These are phyloP conservation scores for Asterophora lycoperdoides DNA, from an alignment of 768 basidiomycete genomes.

Conservation along the genomic window DNA sequence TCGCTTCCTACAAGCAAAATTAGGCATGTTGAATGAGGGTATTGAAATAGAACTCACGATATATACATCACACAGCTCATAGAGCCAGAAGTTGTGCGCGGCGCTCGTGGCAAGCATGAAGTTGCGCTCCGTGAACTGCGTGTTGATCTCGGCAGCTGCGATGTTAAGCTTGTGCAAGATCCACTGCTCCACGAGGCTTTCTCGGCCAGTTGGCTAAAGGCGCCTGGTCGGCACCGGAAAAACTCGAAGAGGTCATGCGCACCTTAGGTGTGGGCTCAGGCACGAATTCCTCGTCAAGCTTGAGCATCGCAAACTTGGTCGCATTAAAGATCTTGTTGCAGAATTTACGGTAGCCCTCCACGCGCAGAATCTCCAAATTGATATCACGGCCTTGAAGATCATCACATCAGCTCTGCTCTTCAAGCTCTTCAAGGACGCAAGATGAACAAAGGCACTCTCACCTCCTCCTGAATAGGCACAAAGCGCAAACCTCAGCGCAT, in stretches of 20 bases:
- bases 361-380: conserved; percentile 91
- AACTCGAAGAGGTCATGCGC: conserved; percentile 11
- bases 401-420: not conserved
- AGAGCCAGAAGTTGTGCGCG: conserved; percentile 93
- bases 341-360: conserved; percentile 98
- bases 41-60: conserved; percentile 54
- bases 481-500: conserved; percentile 91
- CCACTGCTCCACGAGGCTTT: conserved; percentile 93
- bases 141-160: conserved; percentile 74
- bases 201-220: conserved; percentile 76
- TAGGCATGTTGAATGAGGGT: not conserved
- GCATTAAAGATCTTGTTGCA: conserved; percentile 99
- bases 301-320: conserved; percentile 98
- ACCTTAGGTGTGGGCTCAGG: conserved; percentile 72
- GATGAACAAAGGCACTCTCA: conserved; percentile 20
- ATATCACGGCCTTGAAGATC: conserved; percentile 80
- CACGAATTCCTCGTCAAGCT: conserved; percentile 80
- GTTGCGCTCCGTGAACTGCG: conserved; percentile 70
- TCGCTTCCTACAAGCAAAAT: conserved; percentile 70
- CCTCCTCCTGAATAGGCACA: conserved; percentile 93
- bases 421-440: not conserved
- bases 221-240: conserved; percentile 6
- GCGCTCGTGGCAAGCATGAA: conserved; percentile 89
- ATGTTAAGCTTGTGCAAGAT: conserved; percentile 90
- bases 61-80: conserved; percentile 99